A percentile compares a stretch with the other conserved stretches of the same genome.
These are phyloP conservation scores for Maudiozyma barnettii DNA, from an alignment of 805 yeast genomes.

Conservation along the genomic window DNA sequence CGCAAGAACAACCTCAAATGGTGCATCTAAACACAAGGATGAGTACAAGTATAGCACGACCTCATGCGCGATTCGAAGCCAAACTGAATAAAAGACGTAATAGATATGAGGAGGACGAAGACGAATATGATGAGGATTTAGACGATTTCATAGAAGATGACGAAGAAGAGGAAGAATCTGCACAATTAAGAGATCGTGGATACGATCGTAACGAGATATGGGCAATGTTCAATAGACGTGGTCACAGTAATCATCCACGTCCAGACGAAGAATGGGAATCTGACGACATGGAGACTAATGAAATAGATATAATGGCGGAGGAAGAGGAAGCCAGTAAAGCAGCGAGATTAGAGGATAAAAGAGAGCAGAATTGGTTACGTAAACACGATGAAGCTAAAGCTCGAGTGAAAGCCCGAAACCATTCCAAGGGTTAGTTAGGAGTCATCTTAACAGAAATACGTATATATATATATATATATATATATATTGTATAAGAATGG, in stretches of 20 bases:
- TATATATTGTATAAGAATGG: too few relatives aligned
- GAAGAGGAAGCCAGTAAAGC: slow-evolving; percentile 58
- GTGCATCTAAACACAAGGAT: neutral
- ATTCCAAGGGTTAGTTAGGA: neutral
- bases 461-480: too few relatives aligned
- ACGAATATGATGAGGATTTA: slow-evolving; percentile 13
- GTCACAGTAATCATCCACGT: slow-evolving; percentile 28
- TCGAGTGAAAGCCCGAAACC: neutral
- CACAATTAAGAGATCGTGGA: slow-evolving; percentile 34
- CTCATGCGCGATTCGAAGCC: neutral
- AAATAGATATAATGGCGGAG: slow-evolving; percentile 77
- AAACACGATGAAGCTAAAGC: slow-evolving; percentile 30
- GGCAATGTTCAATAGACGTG: slow-evolving; percentile 69
- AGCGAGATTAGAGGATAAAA: slow-evolving; percentile 68
- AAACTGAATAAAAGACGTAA: neutral
- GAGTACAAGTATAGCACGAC: neutral
- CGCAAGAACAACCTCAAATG: slow-evolving; percentile 7
- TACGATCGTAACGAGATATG: slow-evolving; percentile 84
- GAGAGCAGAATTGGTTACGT: slow-evolving; percentile 56
- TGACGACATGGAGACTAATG: slow-evolving; percentile 86
- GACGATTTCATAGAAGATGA: slow-evolving; percentile 31
- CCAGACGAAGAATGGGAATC: slow-evolving; percentile 28
- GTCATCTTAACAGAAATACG: too few relatives aligned
- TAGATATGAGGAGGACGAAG: neutral
- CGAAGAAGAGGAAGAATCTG: slow-evolving; percentile 38